Conservation (phyloP, 371 early-diverging fungal genomes). For the Mortierella sp. region DNA sequence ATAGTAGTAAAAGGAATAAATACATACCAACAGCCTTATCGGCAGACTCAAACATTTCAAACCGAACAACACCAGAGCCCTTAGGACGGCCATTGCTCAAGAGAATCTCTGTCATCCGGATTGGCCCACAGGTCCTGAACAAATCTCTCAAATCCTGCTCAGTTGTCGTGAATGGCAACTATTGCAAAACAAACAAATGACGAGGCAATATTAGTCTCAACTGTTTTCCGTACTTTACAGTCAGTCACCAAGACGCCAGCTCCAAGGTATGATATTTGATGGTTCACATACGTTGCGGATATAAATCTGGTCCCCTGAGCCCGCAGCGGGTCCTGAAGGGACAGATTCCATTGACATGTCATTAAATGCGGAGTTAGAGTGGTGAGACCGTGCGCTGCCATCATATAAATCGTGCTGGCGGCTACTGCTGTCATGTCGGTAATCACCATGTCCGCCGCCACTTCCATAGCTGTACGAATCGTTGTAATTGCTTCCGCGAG, state of each 20-base stretch:
- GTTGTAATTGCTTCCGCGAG: neutral
- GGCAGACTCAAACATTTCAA: conserved; percentile 67
- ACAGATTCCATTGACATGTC: conserved; percentile 34
- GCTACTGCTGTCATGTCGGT: conserved; percentile 24
- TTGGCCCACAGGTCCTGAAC: conserved; percentile 71
- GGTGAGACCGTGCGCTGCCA: conserved; percentile 13
- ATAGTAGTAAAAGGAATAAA: neutral
- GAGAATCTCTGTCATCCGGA: conserved; percentile 67
- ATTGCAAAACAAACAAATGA: neutral
- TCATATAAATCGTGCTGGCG: conserved; percentile 26
- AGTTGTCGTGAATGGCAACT: conserved; percentile 76
- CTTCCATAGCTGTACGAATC: conserved; percentile 23
- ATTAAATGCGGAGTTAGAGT: conserved; percentile 1
- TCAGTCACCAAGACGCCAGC: too few relatives aligned
- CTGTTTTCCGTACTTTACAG: neutral
- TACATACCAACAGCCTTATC: conserved; percentile 71
- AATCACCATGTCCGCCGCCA: conserved; percentile 21
- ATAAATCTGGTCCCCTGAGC: conserved; percentile 63
- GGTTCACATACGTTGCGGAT: conserved; percentile 65
- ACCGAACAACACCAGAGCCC: conserved; percentile 73
- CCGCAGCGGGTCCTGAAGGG: conserved; percentile 54
- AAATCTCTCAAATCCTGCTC: conserved; percentile 75
- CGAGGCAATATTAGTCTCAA: neutral
- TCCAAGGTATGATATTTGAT: neutral
- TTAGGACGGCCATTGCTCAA: conserved; percentile 67